Evolutionary conservation across 805 yeast species (phyloP), one percentile per base, ranked within the genome.

Genomic region (Candida nemodendra): DNA sequence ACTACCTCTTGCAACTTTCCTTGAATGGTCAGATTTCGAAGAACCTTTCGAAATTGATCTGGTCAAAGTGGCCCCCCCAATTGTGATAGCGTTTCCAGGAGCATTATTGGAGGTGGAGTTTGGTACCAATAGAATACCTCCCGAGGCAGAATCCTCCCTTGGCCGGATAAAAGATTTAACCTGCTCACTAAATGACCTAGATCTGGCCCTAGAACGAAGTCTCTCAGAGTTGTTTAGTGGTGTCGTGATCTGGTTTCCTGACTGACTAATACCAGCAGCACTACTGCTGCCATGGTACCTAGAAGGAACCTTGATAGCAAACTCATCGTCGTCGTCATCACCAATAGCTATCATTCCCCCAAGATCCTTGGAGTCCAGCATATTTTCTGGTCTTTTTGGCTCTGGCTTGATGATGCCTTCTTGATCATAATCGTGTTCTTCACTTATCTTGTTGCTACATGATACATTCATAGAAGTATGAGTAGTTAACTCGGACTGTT

Each of bases 101-200:
- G 13, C 39, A 26, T 37, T 45, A 8, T 30, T 30, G 8, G 36
- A 32, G n/a, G 32, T 27, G 6, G 15, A 32, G 11, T 30, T 33
- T 16, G 54, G 45, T 6, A 50, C 45, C 33, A 56, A 42, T 27
- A 59, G 48, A 27, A 64, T 63, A 9, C 69, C 64, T 14, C 51
- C 53, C n/a, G 59, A 49, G 5, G 44, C 30, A 4, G 57, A 30
- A 6, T 52, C 57, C 9, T 61, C 70, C 41, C 51, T 65, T 13
- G 64, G 63, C 36, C 56, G 54, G 13, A 63, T 62, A 27, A 62
- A 54, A 13, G 61, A 55, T 49, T 57, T 66, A 23, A 66, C 59
- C 37, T 69, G 75, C 23, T 71, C 78, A 32, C 72, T 60, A 39
- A 71, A 57, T 1, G 75, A 66, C 15, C 61, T 62, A 0, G 73